Evolutionary conservation across 805 yeast species (phyloP).

Genomic region (Cyberlindnera mrakii): DNA sequence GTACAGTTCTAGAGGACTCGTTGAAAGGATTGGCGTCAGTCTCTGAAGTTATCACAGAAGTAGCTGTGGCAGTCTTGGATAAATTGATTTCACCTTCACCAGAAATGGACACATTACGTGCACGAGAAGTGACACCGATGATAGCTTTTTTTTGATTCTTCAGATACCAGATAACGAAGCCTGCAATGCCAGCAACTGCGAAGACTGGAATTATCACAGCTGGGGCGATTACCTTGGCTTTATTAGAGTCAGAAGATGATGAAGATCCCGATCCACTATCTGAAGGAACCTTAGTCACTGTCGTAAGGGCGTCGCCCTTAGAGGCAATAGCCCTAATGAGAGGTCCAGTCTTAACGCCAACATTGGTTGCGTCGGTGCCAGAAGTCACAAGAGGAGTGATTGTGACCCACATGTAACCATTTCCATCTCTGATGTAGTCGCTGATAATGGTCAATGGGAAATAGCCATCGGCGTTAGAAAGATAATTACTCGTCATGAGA

Average conservation of each 20-base stretch:
- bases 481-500: slow-evolving; percentile 28
- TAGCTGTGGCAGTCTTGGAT: slow-evolving; percentile 20
- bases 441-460: slow-evolving; percentile 30
- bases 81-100: slow-evolving; percentile 18
- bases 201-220: slow-evolving; percentile 39
- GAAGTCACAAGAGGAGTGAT: slow-evolving; percentile 34
- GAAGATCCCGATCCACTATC: slow-evolving; percentile 27
- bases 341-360: slow-evolving; percentile 36
- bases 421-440: slow-evolving; percentile 27
- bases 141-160: slow-evolving; percentile 17
- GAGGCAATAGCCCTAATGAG: slow-evolving; percentile 31
- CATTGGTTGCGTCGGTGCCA: slow-evolving; percentile 29
- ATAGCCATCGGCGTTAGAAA: slow-evolving; percentile 34
- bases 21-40: slow-evolving; percentile 23
- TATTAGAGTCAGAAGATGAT: slow-evolving; percentile 11
- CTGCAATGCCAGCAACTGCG: slow-evolving; percentile 25
- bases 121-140: slow-evolving; percentile 2
- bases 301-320: slow-evolving; percentile 24
- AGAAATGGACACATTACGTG: not conserved
- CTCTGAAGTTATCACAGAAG: slow-evolving; percentile 20
- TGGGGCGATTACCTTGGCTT: slow-evolving; percentile 32
- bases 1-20: slow-evolving; percentile 24
- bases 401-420: slow-evolving; percentile 32
- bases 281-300: slow-evolving; percentile 33
- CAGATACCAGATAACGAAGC: slow-evolving; percentile 28